A percentile compares a stretch with the other conserved stretches of the same genome.
phyloP scores from a whole-genome alignment of 495 filamentous ascomycete genomes.

The Neurospora sublineolata region DNA sequence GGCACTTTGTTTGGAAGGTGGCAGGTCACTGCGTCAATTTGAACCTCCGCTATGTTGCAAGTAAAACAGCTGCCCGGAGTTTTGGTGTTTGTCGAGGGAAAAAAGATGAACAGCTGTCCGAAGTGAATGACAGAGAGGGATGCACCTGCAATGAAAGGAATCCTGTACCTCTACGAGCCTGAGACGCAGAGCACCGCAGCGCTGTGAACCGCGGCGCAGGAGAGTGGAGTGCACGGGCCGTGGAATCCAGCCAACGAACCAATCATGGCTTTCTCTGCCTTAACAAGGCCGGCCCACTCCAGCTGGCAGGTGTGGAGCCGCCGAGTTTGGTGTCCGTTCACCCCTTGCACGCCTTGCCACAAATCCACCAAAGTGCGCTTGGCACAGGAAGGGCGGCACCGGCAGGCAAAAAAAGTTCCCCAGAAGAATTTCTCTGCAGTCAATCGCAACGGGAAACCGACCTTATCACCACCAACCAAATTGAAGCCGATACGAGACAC shows the following conservation, averaged over 20 bases:
- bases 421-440: background rate
- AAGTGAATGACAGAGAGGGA: background rate
- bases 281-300: background rate
- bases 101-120: background rate
- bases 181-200: background rate
- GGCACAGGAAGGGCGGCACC: background rate
- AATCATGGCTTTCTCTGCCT: background rate
- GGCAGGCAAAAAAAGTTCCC: background rate
- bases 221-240: background rate
- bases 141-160: background rate
- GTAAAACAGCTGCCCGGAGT: background rate
- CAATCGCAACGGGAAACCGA: background rate
- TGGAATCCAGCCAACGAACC: background rate
- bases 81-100: background rate
- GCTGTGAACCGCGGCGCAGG: background rate
- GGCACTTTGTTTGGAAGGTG: background rate
- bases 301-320: background rate
- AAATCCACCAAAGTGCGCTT: background rate
- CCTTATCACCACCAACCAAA: background rate
- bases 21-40: background rate
- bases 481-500: background rate
- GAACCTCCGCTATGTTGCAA: background rate
- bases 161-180: background rate
- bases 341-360: background rate
- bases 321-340: background rate